Evolutionary conservation across 1,139 yeast species (phyloP).

Genomic region (Saccharomyces hybrid): DNA sequence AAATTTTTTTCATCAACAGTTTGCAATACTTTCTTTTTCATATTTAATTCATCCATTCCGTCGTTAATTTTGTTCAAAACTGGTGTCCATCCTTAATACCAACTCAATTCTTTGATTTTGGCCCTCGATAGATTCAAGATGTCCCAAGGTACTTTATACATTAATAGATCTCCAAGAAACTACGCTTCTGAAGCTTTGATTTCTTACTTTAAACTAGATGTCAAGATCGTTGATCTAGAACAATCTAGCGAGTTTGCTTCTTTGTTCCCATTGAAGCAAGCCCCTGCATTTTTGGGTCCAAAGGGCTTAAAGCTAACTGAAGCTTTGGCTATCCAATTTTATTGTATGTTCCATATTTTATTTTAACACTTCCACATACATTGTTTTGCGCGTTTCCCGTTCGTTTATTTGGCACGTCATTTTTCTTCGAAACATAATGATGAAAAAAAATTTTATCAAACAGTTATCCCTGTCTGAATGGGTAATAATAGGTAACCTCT

Average conservation of each 20-base stretch:
- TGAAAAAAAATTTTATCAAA: slow-evolving; percentile 10
- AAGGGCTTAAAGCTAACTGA: slow-evolving; percentile 76
- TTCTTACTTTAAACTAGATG: slow-evolving; percentile 68
- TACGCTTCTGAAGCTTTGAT: slow-evolving; percentile 68
- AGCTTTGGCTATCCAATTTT: slow-evolving; percentile 57
- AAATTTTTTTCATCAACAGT: background rate
- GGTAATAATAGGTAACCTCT: slow-evolving; percentile 16
- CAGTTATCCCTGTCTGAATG: slow-evolving; percentile 26
- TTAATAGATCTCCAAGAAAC: slow-evolving; percentile 40
- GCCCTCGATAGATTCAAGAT: slow-evolving; percentile 28
- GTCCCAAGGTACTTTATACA: slow-evolving; percentile 63
- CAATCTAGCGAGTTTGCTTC: slow-evolving; percentile 40
- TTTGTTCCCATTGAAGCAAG: slow-evolving; percentile 61
- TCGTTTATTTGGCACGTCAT: background rate
- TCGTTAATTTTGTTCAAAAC: background rate
- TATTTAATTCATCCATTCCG: background rate
- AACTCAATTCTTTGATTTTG: background rate
- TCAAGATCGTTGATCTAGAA: slow-evolving; percentile 43
- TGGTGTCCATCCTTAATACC: background rate
- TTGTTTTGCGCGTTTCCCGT: slow-evolving; percentile 4
- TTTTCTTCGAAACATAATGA: slow-evolving; percentile 12
- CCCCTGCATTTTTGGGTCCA: slow-evolving; percentile 74
- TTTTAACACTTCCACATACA: background rate
- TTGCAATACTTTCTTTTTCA: background rate
- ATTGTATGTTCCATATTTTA: slow-evolving; percentile 18